Conservation (phyloP, 805 yeast species). For the Metschnikowia lachancei region DNA sequence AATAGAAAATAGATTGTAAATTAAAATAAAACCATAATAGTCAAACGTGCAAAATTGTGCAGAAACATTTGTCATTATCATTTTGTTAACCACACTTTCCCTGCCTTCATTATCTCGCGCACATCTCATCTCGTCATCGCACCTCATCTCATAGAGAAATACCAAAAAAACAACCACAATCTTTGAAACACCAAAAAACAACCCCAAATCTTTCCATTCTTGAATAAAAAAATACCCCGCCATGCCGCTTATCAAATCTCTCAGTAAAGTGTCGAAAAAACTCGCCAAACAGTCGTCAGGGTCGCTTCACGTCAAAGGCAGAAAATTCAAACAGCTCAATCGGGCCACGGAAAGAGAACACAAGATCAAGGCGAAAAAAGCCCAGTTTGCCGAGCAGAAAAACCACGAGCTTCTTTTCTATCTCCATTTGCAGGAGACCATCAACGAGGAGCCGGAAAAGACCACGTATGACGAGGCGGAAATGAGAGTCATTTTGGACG, state of each 20-base stretch:
- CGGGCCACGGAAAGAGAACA: slow-evolving; percentile 85
- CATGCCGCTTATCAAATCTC: slow-evolving; percentile 70
- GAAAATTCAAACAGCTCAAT: slow-evolving; percentile 79
- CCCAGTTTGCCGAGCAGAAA: slow-evolving; percentile 55
- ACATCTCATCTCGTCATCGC: no score
- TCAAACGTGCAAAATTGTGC: no score
- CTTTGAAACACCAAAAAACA: neutral
- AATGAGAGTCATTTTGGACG: slow-evolving; percentile 56
- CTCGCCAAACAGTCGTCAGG: slow-evolving; percentile 50
- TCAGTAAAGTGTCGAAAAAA: slow-evolving; percentile 62
- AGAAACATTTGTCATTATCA: no score
- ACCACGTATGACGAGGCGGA: slow-evolving; percentile 53
- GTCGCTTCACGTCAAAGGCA: slow-evolving; percentile 79
- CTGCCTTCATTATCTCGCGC: no score
- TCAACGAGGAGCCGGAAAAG: slow-evolving; percentile 28
- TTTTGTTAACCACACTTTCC: no score
- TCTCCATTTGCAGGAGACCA: slow-evolving; percentile 52
- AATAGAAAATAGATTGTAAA: no score
- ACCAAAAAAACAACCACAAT: no score
- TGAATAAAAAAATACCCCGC: neutral
- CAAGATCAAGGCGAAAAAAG: slow-evolving; percentile 60
- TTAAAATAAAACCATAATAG: no score
- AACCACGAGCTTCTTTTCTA: slow-evolving; percentile 59
- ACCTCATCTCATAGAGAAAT: no score
- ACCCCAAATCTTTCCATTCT: neutral